Base-by-base conservation (phyloP, 345 rosid genomes). In the Noccaea caerulescens region DNA sequence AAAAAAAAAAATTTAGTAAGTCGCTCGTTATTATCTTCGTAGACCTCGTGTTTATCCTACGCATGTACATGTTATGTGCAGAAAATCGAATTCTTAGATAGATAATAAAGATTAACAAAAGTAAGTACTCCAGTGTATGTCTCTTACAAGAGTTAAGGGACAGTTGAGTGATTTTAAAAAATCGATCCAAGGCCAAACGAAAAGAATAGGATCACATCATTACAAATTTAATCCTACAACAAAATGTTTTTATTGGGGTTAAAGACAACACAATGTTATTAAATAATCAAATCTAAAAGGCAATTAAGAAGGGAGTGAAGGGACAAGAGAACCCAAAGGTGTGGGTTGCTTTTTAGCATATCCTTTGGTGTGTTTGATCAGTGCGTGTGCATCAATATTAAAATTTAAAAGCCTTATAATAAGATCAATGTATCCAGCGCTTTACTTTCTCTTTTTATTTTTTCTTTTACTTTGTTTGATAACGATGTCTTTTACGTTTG, bases 131-230 rank as follows among this genome's bases (percentile, higher is more conserved):
- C 60, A 73, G 20, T 53, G 69, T 66, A 77, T 79, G 84, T 60
- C 86, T 77, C 85, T 80, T 61, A 36, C 61, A 69, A 58, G 63
- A 72, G 59, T 50, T 30, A 69, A 81, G 77, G 69, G 84, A 70
- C 85, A 77, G 44, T 59, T 38, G 37, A 65, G 52, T 1, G 42
- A 71, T 64, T 20, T 52, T 69, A 64, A 69, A 36, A 61, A 56
- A 57, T 65, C 11, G 37, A 46, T 27, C 46, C 39, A 34, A 72
- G 7, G 44, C 63, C 33, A 45, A 62, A 54, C 46, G 71, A 32
- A 10, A 53, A 55, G 49, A 61, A 69, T 55, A 47, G 13, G 3
- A 50, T 11, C 39, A 16, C 20, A 59, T 27, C 12, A 59, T 38
- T 68, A 59, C 20, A 56, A 5, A 13, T 11, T 42, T 70, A 50